Percentiles rank a stretch among this genome's conserved stretches.
Evolutionary conservation across 192 early-diverging fungal species (phyloP).

Genomic region (Backusella tarrabulga): DNA sequence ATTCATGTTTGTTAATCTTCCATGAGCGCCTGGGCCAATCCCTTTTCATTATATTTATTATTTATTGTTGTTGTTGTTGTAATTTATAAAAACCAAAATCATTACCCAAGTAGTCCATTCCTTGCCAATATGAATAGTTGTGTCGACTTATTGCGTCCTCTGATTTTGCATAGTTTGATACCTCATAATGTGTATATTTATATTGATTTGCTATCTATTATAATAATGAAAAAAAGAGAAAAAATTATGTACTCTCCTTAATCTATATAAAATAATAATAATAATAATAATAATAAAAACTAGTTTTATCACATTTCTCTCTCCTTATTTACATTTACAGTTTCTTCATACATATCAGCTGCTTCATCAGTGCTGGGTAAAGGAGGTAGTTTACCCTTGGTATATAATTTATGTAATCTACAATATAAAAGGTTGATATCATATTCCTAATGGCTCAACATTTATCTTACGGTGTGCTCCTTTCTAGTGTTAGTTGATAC

Average conservation of each 20-base stretch:
- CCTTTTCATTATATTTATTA: slow-evolving; percentile 22
- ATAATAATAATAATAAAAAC: too few species aligned
- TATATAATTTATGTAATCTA: slow-evolving; percentile 41
- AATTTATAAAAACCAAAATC: not conserved
- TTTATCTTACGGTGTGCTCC: slow-evolving; percentile 45
- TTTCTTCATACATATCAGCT: slow-evolving; percentile 54
- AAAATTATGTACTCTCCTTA: not conserved
- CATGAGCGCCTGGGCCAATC: slow-evolving; percentile 57
- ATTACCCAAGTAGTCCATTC: slow-evolving; percentile 54
- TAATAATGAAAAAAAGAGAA: not conserved
- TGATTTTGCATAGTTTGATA: slow-evolving; percentile 50
- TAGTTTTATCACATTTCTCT: not conserved
- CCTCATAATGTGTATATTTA: slow-evolving; percentile 55
- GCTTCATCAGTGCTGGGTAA: slow-evolving; percentile 39
- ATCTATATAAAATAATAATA: too few species aligned
- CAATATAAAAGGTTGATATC: not conserved
- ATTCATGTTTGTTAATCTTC: slow-evolving; percentile 36
- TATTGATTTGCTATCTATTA: slow-evolving; percentile 31
- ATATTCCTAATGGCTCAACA: not conserved
- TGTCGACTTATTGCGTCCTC: slow-evolving; percentile 43
- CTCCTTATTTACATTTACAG: slow-evolving; percentile 35
- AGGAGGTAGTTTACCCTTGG: slow-evolving; percentile 24
- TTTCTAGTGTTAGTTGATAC: slow-evolving; percentile 54
- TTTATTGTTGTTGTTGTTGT: not conserved
- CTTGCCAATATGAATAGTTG: slow-evolving; percentile 56